Evolutionary conservation across 1,284 basidiomycete species (phyloP), one percentile per base, ranked within the genome.

Genomic region (Leccinum variabile): DNA sequence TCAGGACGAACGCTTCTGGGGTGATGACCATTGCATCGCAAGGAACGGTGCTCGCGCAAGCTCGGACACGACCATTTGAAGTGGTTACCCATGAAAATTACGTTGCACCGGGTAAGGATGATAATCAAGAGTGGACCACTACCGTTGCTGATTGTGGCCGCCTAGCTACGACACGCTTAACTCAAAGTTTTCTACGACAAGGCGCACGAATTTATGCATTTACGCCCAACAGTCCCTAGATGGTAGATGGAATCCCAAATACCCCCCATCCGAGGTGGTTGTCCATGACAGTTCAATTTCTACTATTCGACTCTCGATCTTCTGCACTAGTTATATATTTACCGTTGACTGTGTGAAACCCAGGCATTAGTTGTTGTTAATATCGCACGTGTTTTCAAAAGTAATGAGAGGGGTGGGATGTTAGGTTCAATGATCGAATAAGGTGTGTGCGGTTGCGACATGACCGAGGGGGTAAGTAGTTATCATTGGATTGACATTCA

Each of bases 171-270:
- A 80, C 80, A 59, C 70, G 71, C 37, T 70, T 82, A 33, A 85
- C 85, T 59, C 86, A 89, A 74, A 85, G 84, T 66, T 91, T 94
- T 69, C 75, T 90, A 66, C 83, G 89, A 63, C 91, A 94, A 77
- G 91, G 90, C 59, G 89, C 89, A 60, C 83, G 88, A 74, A 88
- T 93, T 81, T 85, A 85, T 73, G 81, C 83, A 65, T 82, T 84
- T 65, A 76, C 75, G 57, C 72, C 73, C 57, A 76, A 65, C 62
- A 69, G 61, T 61, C 68, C 74, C 39, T 75, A 77, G 76, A 76
- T 53, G 50, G 61, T 73, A 71, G 75, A 74, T 41, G 11, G 55
- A 46, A n/a, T 33, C 11, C 54, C 44, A 33, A 30, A 56, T 56
- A 54, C 37, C 54, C 44, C 54, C 44, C 46, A 60, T 50, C 56